phyloP scores from a whole-genome alignment of 345 rosid genomes.

The Citrus sinensis region DVS_A1.0 CM039168.1:25346501-25347000 shows the following conservation, averaged over 20 bases:
- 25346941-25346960: not conserved
- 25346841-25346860: slow-evolving; percentile 32
- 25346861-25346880: slow-evolving; percentile 49
- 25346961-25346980: slow-evolving; percentile 27
- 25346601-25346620: too few relatives aligned
- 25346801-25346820: slow-evolving; percentile 36
- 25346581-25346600: not conserved
- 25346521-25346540: not conserved
- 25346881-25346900: slow-evolving; percentile 49
- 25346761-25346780: not conserved
- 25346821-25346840: slow-evolving; percentile 41
- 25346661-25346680: too few relatives aligned
- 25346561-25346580: not conserved
- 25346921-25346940: slow-evolving; percentile 1
- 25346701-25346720: not conserved
- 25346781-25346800: not conserved
- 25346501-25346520: not conserved
- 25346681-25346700: not conserved
- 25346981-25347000: slow-evolving; percentile 36
- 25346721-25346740: not conserved
- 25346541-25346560: not conserved
- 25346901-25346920: slow-evolving; percentile 17
- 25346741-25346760: too few relatives aligned
- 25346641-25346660: too few relatives aligned
- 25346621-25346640: too few relatives aligned